These are phyloP conservation scores for Parmelia sp. DNA, from an alignment of 495 filamentous ascomycete genomes.

Conservation along the genomic window DNA sequence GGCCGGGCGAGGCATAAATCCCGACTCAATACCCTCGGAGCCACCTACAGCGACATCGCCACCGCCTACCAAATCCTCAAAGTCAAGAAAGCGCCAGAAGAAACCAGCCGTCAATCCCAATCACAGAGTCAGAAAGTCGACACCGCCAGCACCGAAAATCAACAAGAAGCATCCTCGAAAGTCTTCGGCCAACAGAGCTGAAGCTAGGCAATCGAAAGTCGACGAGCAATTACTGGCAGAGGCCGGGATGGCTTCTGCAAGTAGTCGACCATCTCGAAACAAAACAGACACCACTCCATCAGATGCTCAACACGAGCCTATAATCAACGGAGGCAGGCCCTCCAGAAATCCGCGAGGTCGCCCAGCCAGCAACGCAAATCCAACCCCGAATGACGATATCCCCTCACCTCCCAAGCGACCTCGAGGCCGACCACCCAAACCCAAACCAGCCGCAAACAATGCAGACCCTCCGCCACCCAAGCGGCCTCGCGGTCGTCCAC, in stretches of 20 bases:
- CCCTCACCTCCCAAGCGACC: neutral
- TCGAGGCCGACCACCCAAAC: neutral
- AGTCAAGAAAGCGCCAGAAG: neutral
- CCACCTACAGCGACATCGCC: neutral
- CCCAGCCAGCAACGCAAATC: neutral
- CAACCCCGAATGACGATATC: neutral
- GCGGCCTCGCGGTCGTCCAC: neutral
- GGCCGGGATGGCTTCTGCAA: too few species aligned
- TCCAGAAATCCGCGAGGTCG: neutral
- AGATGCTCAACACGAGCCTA: neutral
- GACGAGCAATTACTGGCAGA: neutral
- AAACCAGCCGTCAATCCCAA: neutral
- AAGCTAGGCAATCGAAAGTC: neutral
- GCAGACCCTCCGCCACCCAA: neutral
- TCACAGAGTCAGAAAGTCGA: conserved; percentile 4
- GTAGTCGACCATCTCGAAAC: too few species aligned
- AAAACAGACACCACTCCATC: too few species aligned
- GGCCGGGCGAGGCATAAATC: neutral
- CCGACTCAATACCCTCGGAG: neutral
- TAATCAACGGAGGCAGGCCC: neutral
- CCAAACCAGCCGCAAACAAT: neutral
- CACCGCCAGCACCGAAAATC: neutral
- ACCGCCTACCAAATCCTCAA: neutral
- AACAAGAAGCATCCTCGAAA: neutral
- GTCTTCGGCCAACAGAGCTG: neutral